Evolutionary conservation across 2,329 filamentous ascomycete genomes (phyloP).

Genomic region (Talaromyces verruculosus): DNA sequence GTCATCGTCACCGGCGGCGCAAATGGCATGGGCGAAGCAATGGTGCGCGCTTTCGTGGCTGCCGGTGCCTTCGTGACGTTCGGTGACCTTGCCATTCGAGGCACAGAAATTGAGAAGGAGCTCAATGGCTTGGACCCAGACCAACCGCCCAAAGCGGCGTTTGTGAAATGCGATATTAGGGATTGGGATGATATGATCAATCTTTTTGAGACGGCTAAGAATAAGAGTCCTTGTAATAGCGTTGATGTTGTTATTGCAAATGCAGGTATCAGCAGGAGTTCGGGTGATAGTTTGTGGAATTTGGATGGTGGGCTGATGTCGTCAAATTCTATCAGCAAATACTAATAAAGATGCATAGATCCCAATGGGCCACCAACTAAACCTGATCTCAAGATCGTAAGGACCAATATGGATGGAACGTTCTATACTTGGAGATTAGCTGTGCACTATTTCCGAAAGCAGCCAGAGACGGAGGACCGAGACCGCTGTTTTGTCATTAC

Average conservation of each 20-base stretch:
- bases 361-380: neutral
- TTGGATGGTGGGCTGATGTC: neutral
- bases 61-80: constrained; percentile 47
- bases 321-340: neutral
- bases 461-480: constrained; percentile 67
- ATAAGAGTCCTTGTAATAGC: neutral
- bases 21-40: constrained; percentile 42
- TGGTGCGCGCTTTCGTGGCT: constrained; percentile 36
- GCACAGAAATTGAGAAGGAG: neutral
- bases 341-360: neutral
- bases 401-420: neutral
- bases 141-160: neutral
- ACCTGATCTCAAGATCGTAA: constrained; percentile 5
- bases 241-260: constrained; percentile 7
- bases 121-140: neutral
- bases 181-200: constrained; percentile 5
- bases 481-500: constrained; percentile 36
- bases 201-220: constrained; percentile 1
- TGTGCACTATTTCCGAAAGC: constrained; percentile 50
- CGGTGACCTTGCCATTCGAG: constrained; percentile 27
- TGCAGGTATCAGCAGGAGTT: neutral
- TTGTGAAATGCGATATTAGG: neutral
- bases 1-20: constrained; percentile 27
- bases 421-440: constrained; percentile 6
- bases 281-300: neutral